phyloP scores from a whole-genome alignment of 345 rosid species.

The Citrus maxima region DNA sequence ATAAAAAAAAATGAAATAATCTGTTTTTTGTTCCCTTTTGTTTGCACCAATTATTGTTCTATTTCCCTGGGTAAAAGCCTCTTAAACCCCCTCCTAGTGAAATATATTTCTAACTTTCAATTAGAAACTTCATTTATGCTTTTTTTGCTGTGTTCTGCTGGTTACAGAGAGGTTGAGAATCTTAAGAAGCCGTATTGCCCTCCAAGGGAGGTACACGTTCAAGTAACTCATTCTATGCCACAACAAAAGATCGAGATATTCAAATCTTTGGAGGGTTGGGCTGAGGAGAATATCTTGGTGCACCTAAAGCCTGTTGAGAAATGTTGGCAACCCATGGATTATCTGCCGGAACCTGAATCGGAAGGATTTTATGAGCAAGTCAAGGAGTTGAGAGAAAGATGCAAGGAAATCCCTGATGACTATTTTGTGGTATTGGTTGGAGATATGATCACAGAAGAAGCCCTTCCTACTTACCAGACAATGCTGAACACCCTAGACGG shows the following conservation, averaged over 20 bases:
- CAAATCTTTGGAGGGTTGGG: slow-evolving; percentile 65
- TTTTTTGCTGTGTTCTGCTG: slow-evolving; percentile 1
- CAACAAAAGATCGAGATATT: slow-evolving; percentile 49
- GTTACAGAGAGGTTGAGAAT: slow-evolving; percentile 51
- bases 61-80: background rate
- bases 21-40: background rate
- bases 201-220: slow-evolving; percentile 64
- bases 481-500: slow-evolving; percentile 73
- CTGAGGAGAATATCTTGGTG: slow-evolving; percentile 49
- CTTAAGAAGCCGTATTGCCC: slow-evolving; percentile 52
- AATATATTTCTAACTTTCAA: background rate
- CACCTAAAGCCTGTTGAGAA: slow-evolving; percentile 65
- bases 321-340: slow-evolving; percentile 68
- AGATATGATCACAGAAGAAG: slow-evolving; percentile 76
- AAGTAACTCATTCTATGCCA: slow-evolving; percentile 68
- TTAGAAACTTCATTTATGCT: background rate
- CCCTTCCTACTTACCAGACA: slow-evolving; percentile 76
- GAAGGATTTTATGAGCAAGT: slow-evolving; percentile 65
- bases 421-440: slow-evolving; percentile 70
- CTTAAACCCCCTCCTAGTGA: background rate
- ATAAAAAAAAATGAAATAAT: background rate
- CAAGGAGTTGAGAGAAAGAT: slow-evolving; percentile 58
- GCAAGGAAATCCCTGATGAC: slow-evolving; percentile 58
- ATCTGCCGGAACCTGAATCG: slow-evolving; percentile 44
- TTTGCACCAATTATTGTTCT: background rate